phyloP scores from a whole-genome alignment of 225 moss, liverwort and hornwort species.

The Ulota crispa region DNA sequence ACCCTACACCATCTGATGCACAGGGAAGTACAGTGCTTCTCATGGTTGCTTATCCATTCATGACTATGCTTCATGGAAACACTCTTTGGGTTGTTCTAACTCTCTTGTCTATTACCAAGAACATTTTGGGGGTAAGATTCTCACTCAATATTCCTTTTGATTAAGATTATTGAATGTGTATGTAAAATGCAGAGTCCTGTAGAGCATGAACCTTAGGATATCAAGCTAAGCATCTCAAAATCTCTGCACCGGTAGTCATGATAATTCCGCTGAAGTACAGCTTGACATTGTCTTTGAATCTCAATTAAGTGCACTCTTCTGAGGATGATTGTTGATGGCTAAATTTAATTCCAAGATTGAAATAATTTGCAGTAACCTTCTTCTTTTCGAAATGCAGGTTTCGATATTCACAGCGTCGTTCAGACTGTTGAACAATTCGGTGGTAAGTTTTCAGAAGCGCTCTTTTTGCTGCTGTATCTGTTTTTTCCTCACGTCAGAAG shows the following conservation, averaged over 20 bases:
- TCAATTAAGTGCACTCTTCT: not conserved
- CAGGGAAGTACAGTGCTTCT: conserved; percentile 41
- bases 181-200: not conserved
- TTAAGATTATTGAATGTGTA: conserved; percentile 6
- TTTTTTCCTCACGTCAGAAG: not conserved
- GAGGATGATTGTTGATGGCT: not conserved
- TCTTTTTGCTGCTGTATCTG: not conserved
- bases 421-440: conserved; percentile 73
- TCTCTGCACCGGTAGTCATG: not conserved
- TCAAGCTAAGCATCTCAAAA: not conserved
- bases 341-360: not conserved
- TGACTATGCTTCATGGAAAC: conserved; percentile 42
- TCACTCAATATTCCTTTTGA: not conserved
- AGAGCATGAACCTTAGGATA: conserved; percentile 2
- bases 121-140: conserved; percentile 44
- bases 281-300: not conserved
- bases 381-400: conserved; percentile 36
- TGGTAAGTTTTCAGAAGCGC: conserved; percentile 43
- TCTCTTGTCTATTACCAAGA: conserved; percentile 33
- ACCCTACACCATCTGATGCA: not conserved
- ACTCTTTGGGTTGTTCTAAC: conserved; percentile 33
- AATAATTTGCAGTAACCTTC: not conserved
- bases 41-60: conserved; percentile 47
- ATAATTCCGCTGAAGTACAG: not conserved
- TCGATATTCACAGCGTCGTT: conserved; percentile 54